These are phyloP conservation scores for Penicillium crystallinum DNA, from an alignment of 495 filamentous ascomycete genomes.

Conservation along the genomic window DNA sequence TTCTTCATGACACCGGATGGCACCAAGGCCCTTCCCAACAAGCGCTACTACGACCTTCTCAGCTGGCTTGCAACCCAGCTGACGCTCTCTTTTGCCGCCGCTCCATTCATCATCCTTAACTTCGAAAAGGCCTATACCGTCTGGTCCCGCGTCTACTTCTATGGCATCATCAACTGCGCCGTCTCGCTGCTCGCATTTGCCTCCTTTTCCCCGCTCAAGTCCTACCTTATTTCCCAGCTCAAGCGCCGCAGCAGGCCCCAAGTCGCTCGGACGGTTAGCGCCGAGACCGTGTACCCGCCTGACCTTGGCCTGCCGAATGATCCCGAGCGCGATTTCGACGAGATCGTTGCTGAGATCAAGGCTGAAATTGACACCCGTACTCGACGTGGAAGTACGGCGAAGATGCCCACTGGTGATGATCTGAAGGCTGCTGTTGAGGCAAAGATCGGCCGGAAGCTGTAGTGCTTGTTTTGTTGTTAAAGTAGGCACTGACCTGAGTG, in stretches of 20 bases:
- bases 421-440: slow-evolving; percentile 43
- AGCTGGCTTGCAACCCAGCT: slow-evolving; percentile 78
- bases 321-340: slow-evolving; percentile 69
- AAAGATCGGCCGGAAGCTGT: slow-evolving; percentile 40
- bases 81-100: slow-evolving; percentile 72
- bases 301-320: slow-evolving; percentile 76
- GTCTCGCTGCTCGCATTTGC: slow-evolving; percentile 68
- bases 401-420: slow-evolving; percentile 43
- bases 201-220: slow-evolving; percentile 60
- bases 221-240: slow-evolving; percentile 50
- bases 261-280: slow-evolving; percentile 22
- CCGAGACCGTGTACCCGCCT: slow-evolving; percentile 41
- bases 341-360: slow-evolving; percentile 70
- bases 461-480: not conserved
- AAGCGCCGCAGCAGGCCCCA: slow-evolving; percentile 50
- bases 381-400: slow-evolving; percentile 46
- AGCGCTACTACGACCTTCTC: slow-evolving; percentile 80
- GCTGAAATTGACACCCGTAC: slow-evolving; percentile 60
- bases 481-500: not conserved
- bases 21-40: slow-evolving; percentile 57
- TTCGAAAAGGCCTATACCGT: slow-evolving; percentile 61
- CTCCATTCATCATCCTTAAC: slow-evolving; percentile 77
- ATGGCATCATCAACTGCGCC: slow-evolving; percentile 63
- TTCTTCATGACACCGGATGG: slow-evolving; percentile 83
- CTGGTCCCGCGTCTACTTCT: slow-evolving; percentile 89